Evolutionary conservation across 2,329 filamentous ascomycete species (phyloP), one percentile per base, ranked within the genome.

Genomic region (Leptoxyphium fumago): DNA sequence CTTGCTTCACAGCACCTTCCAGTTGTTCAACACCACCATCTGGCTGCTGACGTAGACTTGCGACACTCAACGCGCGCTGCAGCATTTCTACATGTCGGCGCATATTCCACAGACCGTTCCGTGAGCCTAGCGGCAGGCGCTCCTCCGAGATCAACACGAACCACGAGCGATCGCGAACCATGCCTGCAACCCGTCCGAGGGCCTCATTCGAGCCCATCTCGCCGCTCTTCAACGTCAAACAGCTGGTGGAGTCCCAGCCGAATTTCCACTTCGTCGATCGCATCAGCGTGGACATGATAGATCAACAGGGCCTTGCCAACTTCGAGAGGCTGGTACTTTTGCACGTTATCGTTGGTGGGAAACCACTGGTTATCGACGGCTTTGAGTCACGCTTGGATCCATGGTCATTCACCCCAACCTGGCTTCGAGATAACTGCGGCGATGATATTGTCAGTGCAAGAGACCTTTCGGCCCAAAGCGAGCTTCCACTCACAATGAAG

Each of bases 131-230:
- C 7, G 21, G 21, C 21, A 26, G 21, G 21, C 21, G 21, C 21
- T 26, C 21, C 7, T 26, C 21, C 21, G 21, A 26, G 7, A 26
- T 26, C 21, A 26, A 26, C 7, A 26, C 21, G 21, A 26, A 26
- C 21, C 21, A 26, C 21, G 21, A 7, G 4, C 21, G 7, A 26
- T 7, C 21, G 21, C 21, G 9, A 36, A 73, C 56, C 26, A 94
- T 94, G 87, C 82, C 84, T 44, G 73, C 82, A 11, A 70, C 81
- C 46, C 79, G 88, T 55, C 85, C 85, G 1, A 81, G 86, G 58
- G 86, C 87, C 13, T 85, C 87, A 42, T 96, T 96, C 62, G 86
- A 94, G 61, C 88, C 89, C 1, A 84, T 96, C 40, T 77, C 87
- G 0, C 88, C 88, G 0, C 78, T 89, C 56, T 77, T 96, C 45